These are phyloP conservation scores for Malassezia slooffiae DNA, from an alignment of 1,284 basidiomycete species.

Conservation along the genomic window DNA sequence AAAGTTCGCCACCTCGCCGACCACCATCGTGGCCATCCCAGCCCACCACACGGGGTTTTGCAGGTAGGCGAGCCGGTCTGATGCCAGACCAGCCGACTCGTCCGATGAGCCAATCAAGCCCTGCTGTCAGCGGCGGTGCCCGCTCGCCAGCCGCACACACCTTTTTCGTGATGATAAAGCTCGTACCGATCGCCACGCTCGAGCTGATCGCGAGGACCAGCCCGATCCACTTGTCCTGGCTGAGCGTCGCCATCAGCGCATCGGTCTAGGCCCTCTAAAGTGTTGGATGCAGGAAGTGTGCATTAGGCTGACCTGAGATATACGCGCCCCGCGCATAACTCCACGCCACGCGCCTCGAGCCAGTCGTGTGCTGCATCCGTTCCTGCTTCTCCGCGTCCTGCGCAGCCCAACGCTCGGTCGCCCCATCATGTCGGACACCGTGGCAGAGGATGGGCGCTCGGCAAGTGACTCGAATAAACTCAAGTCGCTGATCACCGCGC, in stretches of 20 bases:
- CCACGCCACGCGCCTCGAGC: too few relatives aligned
- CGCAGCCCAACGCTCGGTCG: too few relatives aligned
- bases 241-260: conserved; percentile 18
- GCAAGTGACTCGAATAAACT: conserved; percentile 33
- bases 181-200: conserved; percentile 43
- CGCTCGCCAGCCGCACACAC: too few relatives aligned
- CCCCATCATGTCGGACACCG: too few relatives aligned
- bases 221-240: conserved; percentile 44
- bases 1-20: conserved; percentile 74
- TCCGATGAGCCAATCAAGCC: conserved; percentile 45
- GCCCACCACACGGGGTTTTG: conserved; percentile 96
- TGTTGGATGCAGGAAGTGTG: too few relatives aligned
- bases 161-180: conserved; percentile 46
- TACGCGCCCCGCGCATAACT: too few relatives aligned
- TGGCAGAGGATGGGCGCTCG: too few relatives aligned
- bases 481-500: conserved; percentile 36
- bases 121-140: conserved; percentile 4
- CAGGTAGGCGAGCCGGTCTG: conserved; percentile 56
- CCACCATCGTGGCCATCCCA: conserved; percentile 64
- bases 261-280: too few relatives aligned
- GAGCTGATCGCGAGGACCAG: conserved; percentile 42
- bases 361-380: too few relatives aligned
- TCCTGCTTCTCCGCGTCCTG: too few relatives aligned
- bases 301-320: too few relatives aligned
- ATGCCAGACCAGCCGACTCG: conserved; percentile 34